Evolutionary conservation across 2,329 filamentous ascomycete species (phyloP).

Genomic region (Cordyceps militaris): DNA sequence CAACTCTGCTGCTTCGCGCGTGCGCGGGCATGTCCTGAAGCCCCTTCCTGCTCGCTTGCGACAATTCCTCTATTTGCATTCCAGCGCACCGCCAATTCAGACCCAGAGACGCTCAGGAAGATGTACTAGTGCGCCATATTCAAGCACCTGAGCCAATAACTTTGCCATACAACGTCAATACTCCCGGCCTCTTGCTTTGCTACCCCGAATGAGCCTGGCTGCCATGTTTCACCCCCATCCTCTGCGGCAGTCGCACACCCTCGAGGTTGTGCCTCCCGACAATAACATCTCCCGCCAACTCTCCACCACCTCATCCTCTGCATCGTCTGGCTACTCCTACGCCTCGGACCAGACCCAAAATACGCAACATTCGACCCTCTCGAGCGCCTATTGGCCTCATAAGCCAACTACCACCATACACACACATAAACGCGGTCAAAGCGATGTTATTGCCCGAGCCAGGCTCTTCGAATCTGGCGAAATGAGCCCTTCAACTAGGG

Average conservation of each 20-base stretch:
- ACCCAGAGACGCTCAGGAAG: slow-evolving; percentile 2
- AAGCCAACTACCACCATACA: slow-evolving; percentile 23
- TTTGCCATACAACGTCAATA: slow-evolving; percentile 26
- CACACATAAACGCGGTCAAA: slow-evolving; percentile 66
- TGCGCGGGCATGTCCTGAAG: slow-evolving; percentile 15
- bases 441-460: slow-evolving; percentile 57
- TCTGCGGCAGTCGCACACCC: slow-evolving; percentile 49
- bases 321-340: slow-evolving; percentile 61
- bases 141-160: slow-evolving; percentile 11
- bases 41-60: slow-evolving; percentile 4
- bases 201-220: neutral
- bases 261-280: slow-evolving; percentile 35
- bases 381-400: slow-evolving; percentile 44
- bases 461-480: slow-evolving; percentile 38
- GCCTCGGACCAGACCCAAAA: slow-evolving; percentile 49
- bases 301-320: slow-evolving; percentile 65
- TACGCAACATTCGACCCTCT: slow-evolving; percentile 63
- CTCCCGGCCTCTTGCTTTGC: slow-evolving; percentile 29
- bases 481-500: slow-evolving; percentile 35
- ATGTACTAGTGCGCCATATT: slow-evolving; percentile 15
- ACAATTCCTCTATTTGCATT: slow-evolving; percentile 10
- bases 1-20: neutral
- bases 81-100: slow-evolving; percentile 6
- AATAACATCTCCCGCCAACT: slow-evolving; percentile 50
- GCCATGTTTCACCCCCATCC: slow-evolving; percentile 44